Percentiles rank a stretch among this genome's conserved stretches.
Evolutionary conservation across 352 stramenopile species (phyloP).

Genomic region (Thalassiosira delicatula): DNA sequence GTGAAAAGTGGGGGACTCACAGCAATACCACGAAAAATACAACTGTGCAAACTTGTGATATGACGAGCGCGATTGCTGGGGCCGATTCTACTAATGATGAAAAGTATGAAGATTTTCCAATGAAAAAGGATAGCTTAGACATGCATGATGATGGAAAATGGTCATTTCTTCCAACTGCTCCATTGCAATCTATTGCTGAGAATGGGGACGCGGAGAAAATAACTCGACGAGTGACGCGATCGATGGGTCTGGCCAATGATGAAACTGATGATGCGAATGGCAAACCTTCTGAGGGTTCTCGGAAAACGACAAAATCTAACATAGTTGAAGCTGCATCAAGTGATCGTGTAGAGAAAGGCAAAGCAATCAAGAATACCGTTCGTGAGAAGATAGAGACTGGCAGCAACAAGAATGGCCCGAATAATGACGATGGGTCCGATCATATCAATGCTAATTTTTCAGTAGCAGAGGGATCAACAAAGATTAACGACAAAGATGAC

Average conservation of each 20-base stretch:
- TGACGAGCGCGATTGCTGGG: neutral
- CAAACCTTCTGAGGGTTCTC: neutral
- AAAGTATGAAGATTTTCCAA: slow-evolving; percentile 39
- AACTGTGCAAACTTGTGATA: neutral
- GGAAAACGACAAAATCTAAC: too few relatives aligned
- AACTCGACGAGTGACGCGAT: slow-evolving; percentile 20
- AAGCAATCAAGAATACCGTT: too few relatives aligned
- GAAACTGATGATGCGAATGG: neutral
- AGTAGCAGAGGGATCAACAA: too few relatives aligned
- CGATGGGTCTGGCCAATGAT: slow-evolving; percentile 15
- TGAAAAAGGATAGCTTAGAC: slow-evolving; percentile 26
- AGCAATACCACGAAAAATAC: slow-evolving; percentile 3
- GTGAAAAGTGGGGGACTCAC: too few relatives aligned
- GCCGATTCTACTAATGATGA: neutral
- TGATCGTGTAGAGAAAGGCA: too few relatives aligned
- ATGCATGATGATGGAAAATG: slow-evolving; percentile 46
- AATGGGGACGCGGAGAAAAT: slow-evolving; percentile 19
- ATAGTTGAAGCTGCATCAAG: too few relatives aligned
- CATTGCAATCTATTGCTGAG: slow-evolving; percentile 9
- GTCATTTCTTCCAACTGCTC: slow-evolving; percentile 33
- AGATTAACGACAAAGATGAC: neutral
- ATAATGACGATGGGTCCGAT: too few relatives aligned
- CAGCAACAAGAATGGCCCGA: too few relatives aligned
- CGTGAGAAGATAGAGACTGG: too few relatives aligned
- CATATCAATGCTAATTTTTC: too few relatives aligned